Evolutionary conservation across 352 stramenopile species (phyloP), one percentile per base, ranked within the genome.

Genomic region (Phytophthora pistaciae): DNA sequence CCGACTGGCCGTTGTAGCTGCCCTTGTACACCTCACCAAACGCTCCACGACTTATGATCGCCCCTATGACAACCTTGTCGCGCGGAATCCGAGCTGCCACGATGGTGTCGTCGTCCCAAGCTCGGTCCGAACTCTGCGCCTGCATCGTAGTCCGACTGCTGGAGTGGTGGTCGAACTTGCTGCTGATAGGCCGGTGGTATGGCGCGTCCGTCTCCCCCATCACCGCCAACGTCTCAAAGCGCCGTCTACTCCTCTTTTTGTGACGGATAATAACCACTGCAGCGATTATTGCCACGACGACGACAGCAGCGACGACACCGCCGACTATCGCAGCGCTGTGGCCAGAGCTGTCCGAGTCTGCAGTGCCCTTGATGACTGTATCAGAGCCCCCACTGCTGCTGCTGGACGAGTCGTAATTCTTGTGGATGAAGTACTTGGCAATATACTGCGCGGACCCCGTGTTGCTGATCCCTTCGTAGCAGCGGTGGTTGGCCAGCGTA

Each of bases 391-490:
- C 29, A n/a, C 64, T 70, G 38, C 33, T 60, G 18, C 13, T 38
- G 7, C 13, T 38, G 21, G 23, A 36, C 23, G 60, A 60, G 48
- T 57, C 50, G 20, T 72, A 66, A 50, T 67, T 21, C n/a, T 67
- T 6, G n/a, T 72, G 52, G 14, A 72, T 46, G 50, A 56, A 72
- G 20, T 72, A 72, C n/a, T 25, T 42, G 16, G 65, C 49, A 13
- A 71, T 71, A 23, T 67, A 60, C 52, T 72, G 65, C 5, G 62
- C 42, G 25, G 67, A 44, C 9, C 57, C 58, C 16, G 58, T 62
- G 52, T 72, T 72, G 40, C 58, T 67, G 57, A 72, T 67, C 5
- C 65, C 65, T 72, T 72, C 58, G 57, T 72, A 67, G 57, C 65
- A 72, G 5, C 67, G 21, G 40, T 71, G 64, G 23, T 71, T 60